Evolutionary conservation across 1,139 yeast genomes (phyloP).

Genomic region (Kodamaea alishanica): DNA sequence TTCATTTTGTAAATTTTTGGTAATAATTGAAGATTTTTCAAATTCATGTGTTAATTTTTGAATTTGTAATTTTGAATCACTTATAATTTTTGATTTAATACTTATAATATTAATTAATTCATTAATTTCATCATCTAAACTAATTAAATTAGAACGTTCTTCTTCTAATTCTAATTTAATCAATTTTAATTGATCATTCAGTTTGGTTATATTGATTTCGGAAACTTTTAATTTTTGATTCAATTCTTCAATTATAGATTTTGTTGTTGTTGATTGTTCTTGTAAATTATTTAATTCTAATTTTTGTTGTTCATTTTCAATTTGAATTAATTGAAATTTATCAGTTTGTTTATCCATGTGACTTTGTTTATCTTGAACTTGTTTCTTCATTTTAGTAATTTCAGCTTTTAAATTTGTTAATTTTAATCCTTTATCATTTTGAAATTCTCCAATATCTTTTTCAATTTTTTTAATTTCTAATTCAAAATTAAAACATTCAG

Average conservation of each 20-base stretch:
- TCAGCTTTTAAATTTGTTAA: constrained; percentile 64
- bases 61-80: constrained; percentile 49
- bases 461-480: constrained; percentile 57
- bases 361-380: constrained; percentile 39
- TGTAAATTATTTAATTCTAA: constrained; percentile 50
- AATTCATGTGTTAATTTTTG: constrained; percentile 65
- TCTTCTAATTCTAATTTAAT: constrained; percentile 48
- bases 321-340: constrained; percentile 59
- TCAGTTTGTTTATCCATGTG: constrained; percentile 47
- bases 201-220: constrained; percentile 17
- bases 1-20: constrained; percentile 37
- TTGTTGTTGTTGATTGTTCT: constrained; percentile 32
- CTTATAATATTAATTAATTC: constrained; percentile 56
- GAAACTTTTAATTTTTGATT: constrained; percentile 27
- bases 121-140: constrained; percentile 73
- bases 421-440: constrained; percentile 74
- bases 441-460: constrained; percentile 79
- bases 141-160: constrained; percentile 61
- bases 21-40: constrained; percentile 50
- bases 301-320: constrained; percentile 67
- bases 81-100: constrained; percentile 48
- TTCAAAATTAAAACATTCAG: constrained; percentile 22
- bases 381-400: constrained; percentile 36
- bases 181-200: constrained; percentile 27
- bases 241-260: constrained; percentile 33